phyloP scores from a whole-genome alignment of 2,329 filamentous ascomycete species.

The Endothia cerciana region DNA sequence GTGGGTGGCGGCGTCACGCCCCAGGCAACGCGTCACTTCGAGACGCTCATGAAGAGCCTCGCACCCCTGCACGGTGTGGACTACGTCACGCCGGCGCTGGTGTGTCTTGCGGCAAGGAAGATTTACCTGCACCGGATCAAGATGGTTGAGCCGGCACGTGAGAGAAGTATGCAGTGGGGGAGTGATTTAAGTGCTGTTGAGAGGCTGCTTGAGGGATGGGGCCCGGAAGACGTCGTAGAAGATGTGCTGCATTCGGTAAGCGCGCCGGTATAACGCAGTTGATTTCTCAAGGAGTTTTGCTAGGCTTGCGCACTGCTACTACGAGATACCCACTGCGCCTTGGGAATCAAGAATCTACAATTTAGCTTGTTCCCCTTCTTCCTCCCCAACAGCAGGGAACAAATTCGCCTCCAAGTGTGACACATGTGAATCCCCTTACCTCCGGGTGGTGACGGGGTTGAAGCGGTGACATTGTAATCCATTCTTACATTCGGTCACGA shows the following conservation, averaged over 20 bases:
- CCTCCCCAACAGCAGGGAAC: neutral
- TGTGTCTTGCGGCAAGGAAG: conserved; percentile 81
- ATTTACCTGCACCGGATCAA: conserved; percentile 84
- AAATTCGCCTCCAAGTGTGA: neutral
- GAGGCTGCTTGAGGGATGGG: conserved; percentile 64
- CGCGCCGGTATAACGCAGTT: conserved; percentile 49
- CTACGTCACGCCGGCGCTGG: conserved; percentile 82
- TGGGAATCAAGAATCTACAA: neutral
- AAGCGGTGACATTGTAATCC: neutral
- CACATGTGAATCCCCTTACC: neutral
- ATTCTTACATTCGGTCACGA: neutral
- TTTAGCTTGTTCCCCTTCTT: neutral
- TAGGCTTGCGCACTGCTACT: neutral
- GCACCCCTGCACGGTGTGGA: conserved; percentile 80
- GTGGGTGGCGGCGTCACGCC: conserved; percentile 80
- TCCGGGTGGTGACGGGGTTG: neutral
- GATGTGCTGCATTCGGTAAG: conserved; percentile 63
- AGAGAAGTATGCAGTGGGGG: conserved; percentile 92
- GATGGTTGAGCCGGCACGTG: conserved; percentile 69
- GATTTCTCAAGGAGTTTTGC: neutral
- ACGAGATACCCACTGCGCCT: conserved; percentile 7
- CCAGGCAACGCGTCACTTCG: conserved; percentile 76
- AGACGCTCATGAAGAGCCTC: conserved; percentile 69
- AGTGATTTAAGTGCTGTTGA: conserved; percentile 74
- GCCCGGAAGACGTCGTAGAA: conserved; percentile 66